Conservation (phyloP, 345 rosid genomes). For the Populus alba region DNA sequence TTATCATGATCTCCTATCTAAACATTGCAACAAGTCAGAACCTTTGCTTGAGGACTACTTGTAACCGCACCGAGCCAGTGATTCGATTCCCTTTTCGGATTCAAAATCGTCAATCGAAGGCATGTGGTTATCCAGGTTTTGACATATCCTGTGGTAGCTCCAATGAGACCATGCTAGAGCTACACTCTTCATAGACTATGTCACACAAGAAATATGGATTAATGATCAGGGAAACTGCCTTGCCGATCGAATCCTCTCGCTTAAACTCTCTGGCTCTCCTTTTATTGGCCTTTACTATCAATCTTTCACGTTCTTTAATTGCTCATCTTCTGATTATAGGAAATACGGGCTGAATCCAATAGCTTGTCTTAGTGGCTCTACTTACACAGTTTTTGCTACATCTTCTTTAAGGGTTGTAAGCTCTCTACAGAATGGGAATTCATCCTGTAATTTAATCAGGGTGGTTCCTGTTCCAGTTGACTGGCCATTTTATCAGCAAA, state of each 20-base stretch:
- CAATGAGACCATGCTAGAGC: slow-evolving; percentile 35
- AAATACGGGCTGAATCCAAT: slow-evolving; percentile 44
- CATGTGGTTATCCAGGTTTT: slow-evolving; percentile 61
- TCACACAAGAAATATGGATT: slow-evolving; percentile 57
- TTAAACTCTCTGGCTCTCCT: slow-evolving; percentile 55
- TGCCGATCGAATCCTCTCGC: slow-evolving; percentile 50
- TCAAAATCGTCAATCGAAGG: slow-evolving; percentile 26
- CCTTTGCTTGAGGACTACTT: slow-evolving; percentile 35
- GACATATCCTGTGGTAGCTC: slow-evolving; percentile 46
- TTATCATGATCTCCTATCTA: neutral
- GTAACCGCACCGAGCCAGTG: slow-evolving; percentile 34
- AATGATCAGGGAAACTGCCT: slow-evolving; percentile 62
- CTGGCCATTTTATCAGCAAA: slow-evolving; percentile 49
- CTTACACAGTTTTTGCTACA: slow-evolving; percentile 58
- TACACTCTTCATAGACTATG: slow-evolving; percentile 55
- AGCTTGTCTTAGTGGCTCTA: slow-evolving; percentile 50
- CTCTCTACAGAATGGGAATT: slow-evolving; percentile 7
- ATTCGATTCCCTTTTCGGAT: slow-evolving; percentile 65
- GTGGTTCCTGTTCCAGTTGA: slow-evolving; percentile 45
- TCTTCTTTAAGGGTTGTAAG: slow-evolving; percentile 28
- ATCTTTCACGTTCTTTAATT: slow-evolving; percentile 53
- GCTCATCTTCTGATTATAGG: slow-evolving; percentile 37
- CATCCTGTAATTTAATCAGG: slow-evolving; percentile 37
- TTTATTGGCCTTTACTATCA: slow-evolving; percentile 43
- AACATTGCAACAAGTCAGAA: neutral